phyloP scores from a whole-genome alignment of 306 rosid species.

The Pachyrhizus erosus region DNA sequence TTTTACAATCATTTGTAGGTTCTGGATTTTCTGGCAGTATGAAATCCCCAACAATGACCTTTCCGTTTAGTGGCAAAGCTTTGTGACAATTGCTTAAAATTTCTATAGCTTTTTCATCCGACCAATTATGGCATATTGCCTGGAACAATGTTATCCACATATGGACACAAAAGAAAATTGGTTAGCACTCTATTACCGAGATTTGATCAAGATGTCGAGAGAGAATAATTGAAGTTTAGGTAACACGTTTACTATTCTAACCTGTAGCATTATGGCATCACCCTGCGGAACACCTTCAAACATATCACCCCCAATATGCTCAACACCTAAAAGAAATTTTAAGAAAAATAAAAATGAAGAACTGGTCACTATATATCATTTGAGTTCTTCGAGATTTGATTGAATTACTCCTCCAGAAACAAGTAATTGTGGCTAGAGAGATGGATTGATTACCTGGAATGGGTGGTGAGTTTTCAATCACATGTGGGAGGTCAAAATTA shows the following conservation, averaged over 20 bases:
- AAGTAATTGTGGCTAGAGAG: not conserved
- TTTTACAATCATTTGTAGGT: not conserved
- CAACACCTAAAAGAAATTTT: conserved; percentile 34
- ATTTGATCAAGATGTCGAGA: not conserved
- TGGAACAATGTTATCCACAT: not conserved
- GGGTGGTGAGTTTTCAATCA: conserved; percentile 39
- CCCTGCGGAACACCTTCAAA: conserved; percentile 43
- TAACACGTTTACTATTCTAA: not conserved
- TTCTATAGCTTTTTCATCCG: conserved; percentile 36
- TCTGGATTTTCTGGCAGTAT: conserved; percentile 30
- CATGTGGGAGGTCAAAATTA: conserved; percentile 57
- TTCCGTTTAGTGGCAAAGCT: conserved; percentile 44
- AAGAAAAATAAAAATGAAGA: not conserved
- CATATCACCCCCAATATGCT: conserved; percentile 48
- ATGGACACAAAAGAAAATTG: not conserved
- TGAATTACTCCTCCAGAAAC: not conserved
- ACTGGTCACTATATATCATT: too few relatives aligned
- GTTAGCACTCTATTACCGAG: not conserved
- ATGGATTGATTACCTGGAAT: conserved; percentile 32
- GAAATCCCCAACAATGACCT: conserved; percentile 35
- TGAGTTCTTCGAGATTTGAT: not conserved
- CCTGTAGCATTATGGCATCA: conserved; percentile 49
- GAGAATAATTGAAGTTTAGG: not conserved
- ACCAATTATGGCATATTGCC: conserved; percentile 37
- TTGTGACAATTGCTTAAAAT: conserved; percentile 32